phyloP scores from a whole-genome alignment of 768 basidiomycete genomes.

The Kwoniella heveanensis region DNA sequence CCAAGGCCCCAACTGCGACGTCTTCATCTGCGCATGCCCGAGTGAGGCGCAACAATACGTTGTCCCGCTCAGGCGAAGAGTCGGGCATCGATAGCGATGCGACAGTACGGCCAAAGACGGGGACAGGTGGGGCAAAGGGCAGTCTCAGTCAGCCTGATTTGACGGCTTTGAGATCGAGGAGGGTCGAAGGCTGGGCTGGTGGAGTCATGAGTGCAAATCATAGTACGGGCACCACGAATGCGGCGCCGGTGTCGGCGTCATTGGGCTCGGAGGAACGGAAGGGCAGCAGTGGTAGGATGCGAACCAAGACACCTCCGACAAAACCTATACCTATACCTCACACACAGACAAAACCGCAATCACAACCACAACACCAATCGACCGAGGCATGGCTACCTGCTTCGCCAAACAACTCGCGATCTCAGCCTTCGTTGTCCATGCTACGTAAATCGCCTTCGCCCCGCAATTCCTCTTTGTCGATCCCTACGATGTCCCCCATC shows the following conservation, averaged over 20 bases:
- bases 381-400: slow-evolving; percentile 22
- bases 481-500: slow-evolving; percentile 27
- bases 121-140: neutral
- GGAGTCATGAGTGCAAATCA: slow-evolving; percentile 4
- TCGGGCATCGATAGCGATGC: slow-evolving; percentile 21
- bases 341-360: neutral
- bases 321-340: slow-evolving; percentile 1
- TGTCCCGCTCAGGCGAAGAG: slow-evolving; percentile 7
- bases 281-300: neutral
- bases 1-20: neutral
- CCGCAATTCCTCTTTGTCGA: neutral
- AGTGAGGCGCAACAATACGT: neutral
- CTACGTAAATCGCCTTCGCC: slow-evolving; percentile 22
- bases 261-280: neutral
- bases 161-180: slow-evolving; percentile 13
- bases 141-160: slow-evolving; percentile 26
- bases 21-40: neutral
- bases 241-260: too few relatives aligned
- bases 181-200: slow-evolving; percentile 24
- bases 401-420: slow-evolving; percentile 16
- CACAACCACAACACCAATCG: neutral
- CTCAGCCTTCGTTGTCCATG: slow-evolving; percentile 8
- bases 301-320: slow-evolving; percentile 12
- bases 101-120: slow-evolving; percentile 11
- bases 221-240: neutral